phyloP scores from a whole-genome alignment of 164 flowering plant species.

The Chimonanthus salicifolius region DNA sequence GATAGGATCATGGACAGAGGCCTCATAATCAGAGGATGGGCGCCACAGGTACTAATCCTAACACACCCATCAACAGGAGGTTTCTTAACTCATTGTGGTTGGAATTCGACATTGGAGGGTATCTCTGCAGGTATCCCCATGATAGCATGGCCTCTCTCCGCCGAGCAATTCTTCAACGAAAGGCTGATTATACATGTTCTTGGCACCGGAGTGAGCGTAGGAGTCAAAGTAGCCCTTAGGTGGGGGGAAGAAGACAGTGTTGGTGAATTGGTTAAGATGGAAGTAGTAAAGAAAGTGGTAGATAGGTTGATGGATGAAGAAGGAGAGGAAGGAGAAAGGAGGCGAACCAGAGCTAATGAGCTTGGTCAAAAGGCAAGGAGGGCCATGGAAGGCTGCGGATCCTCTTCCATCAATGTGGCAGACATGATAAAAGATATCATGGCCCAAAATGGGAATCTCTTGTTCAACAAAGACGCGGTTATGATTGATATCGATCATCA shows the following conservation, averaged over 20 bases:
- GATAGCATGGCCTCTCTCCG: conserved; percentile 60
- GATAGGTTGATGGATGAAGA: conserved; percentile 28
- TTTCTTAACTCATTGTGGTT: conserved; percentile 58
- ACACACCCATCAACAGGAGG: conserved; percentile 47
- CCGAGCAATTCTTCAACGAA: conserved; percentile 58
- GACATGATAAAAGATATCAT: conserved; percentile 35
- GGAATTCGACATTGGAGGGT: conserved; percentile 70
- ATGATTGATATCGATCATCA: too few species aligned
- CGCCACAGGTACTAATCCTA: conserved; percentile 55
- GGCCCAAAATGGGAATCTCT: conserved; percentile 1
- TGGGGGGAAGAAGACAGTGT: conserved; percentile 38
- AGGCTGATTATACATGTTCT: conserved; percentile 37
- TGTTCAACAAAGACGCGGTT: not conserved
- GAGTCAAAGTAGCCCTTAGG: conserved; percentile 24
- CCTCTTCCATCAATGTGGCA: conserved; percentile 30
- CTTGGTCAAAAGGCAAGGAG: conserved; percentile 28
- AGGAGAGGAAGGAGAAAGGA: conserved; percentile 28
- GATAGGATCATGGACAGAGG: conserved; percentile 46
- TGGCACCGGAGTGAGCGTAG: conserved; percentile 37
- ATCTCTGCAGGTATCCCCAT: conserved; percentile 46
- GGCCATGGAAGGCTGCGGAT: conserved; percentile 48
- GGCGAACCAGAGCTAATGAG: conserved; percentile 32
- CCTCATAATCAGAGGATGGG: conserved; percentile 57
- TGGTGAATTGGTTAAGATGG: conserved; percentile 7
- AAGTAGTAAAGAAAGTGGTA: conserved; percentile 30